These are phyloP conservation scores for Chalara sp. DNA, from an alignment of 2,329 filamentous ascomycete species.

Conservation along the genomic window DNA sequence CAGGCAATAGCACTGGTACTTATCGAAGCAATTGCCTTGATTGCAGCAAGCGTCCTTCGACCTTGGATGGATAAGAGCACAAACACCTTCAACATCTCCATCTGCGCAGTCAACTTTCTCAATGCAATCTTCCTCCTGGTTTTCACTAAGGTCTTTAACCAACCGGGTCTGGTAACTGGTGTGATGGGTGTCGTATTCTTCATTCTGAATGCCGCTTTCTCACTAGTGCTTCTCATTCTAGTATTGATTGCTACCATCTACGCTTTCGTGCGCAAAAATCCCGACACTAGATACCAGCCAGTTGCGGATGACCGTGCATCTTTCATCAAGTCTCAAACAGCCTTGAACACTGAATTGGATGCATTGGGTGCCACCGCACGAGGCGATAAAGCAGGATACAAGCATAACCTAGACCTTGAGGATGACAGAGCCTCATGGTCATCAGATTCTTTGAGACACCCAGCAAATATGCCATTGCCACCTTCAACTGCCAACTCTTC, in stretches of 20 bases:
- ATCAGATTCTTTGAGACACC: slow-evolving; percentile 45
- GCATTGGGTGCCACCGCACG: slow-evolving; percentile 83
- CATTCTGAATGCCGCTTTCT: slow-evolving; percentile 77
- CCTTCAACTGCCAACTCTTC: slow-evolving; percentile 24
- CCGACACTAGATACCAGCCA: slow-evolving; percentile 88
- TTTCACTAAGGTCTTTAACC: slow-evolving; percentile 80
- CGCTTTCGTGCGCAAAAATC: slow-evolving; percentile 85
- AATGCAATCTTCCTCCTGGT: slow-evolving; percentile 85
- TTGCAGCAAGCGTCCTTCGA: slow-evolving; percentile 70
- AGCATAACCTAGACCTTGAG: slow-evolving; percentile 56
- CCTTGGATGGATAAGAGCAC: slow-evolving; percentile 99
- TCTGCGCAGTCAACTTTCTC: slow-evolving; percentile 82
- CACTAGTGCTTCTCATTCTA: slow-evolving; percentile 75
- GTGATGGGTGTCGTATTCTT: slow-evolving; percentile 88
- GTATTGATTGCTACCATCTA: slow-evolving; percentile 72
- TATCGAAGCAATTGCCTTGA: slow-evolving; percentile 72
- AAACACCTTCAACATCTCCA: slow-evolving; percentile 93
- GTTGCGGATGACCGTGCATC: slow-evolving; percentile 95
- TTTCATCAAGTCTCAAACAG: slow-evolving; percentile 93
- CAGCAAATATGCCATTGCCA: slow-evolving; percentile 28
- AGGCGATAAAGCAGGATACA: slow-evolving; percentile 64
- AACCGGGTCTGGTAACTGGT: slow-evolving; percentile 76
- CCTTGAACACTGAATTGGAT: slow-evolving; percentile 83
- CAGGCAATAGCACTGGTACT: slow-evolving; percentile 80
- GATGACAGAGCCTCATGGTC: slow-evolving; percentile 66